These are phyloP conservation scores for Fusarium sp. DNA, from an alignment of 2,329 filamentous ascomycete species.

Conservation along the genomic window DNA sequence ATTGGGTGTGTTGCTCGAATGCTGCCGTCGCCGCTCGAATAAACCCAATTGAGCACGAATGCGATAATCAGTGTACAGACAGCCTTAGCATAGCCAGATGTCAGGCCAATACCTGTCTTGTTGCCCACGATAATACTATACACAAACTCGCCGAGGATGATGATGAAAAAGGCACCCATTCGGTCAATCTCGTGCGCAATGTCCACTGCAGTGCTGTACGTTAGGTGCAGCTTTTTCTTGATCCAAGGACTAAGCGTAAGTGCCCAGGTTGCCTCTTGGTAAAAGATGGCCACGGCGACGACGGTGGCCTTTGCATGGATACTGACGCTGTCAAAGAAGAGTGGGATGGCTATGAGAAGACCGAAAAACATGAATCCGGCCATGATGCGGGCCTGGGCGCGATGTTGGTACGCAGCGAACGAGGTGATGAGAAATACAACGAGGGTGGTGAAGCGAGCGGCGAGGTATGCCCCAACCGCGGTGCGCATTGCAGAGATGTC, in stretches of 20 bases:
- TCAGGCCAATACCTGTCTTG: conserved; percentile 56
- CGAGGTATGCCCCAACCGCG: conserved; percentile 57
- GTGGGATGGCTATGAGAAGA: conserved; percentile 54
- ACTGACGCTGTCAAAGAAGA: conserved; percentile 54
- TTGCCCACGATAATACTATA: conserved; percentile 59
- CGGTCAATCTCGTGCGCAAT: conserved; percentile 60
- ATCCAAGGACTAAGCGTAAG: conserved; percentile 56
- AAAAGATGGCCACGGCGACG: conserved; percentile 53
- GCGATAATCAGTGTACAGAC: conserved; percentile 60
- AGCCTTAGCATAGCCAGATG: conserved; percentile 54
- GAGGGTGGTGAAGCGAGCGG: conserved; percentile 54
- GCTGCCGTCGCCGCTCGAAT: conserved; percentile 58
- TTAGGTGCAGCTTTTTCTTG: conserved; percentile 53
- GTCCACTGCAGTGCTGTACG: conserved; percentile 59
- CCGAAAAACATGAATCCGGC: conserved; percentile 53
- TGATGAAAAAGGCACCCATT: conserved; percentile 61
- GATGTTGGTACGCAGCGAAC: conserved; percentile 58
- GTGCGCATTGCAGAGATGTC: conserved; percentile 56
- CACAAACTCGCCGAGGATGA: conserved; percentile 61
- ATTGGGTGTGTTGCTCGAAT: conserved; percentile 55
- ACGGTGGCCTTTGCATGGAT: conserved; percentile 54
- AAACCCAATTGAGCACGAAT: conserved; percentile 61
- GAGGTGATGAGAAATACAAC: conserved; percentile 54
- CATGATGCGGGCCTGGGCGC: conserved; percentile 56
- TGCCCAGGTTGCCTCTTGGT: conserved; percentile 55